Evolutionary conservation across 306 rosid species (phyloP), one percentile per base, ranked within the genome.

Genomic region (Cicer judaicum): DNA sequence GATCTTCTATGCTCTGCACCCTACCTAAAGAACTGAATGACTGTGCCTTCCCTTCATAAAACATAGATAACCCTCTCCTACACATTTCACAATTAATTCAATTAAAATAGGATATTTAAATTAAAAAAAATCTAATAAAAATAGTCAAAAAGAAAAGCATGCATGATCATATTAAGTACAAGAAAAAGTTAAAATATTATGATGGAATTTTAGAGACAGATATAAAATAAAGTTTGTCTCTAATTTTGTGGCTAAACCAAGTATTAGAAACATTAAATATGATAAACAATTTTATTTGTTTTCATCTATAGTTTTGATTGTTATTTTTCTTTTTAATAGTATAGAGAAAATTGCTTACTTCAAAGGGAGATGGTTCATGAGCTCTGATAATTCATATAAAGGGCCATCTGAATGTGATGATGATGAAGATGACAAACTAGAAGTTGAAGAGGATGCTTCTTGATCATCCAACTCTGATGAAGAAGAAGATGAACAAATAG

Each of bases 41-140:
- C 42, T 88, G 85, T 0, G 96, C 78, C 78, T 90, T 90, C 46
- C 98, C 96, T 82, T 94, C 57, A 78, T 91, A 94, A 48, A 62
- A 86, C 78, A 71, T 88, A 0, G 98, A 94, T 38, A 94, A 46
- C 1, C 98, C 98, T 83, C 90, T 94, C 89, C 98, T 94, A 84
- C 87, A 85, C 14, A 75, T 34, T 9, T 16, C 3, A 56, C 7
- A 70, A 11, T 7, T 65, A 5, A 64, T 54, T 3, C 10, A 0
- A 55, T 1, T 10, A 57, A 5, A 10, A 11, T 56, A 56, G 6
- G 3, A 24, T 2, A 57, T 10, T 41, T 41, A 41, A 7, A 6
- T 41, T 6, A n/a, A n/a, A 5, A 41, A 6, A 6, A 5, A 7
- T 41, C 44, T 41, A 41, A 41, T 40, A 40, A 40, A 40, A 40